Base-by-base conservation (phyloP, 495 filamentous ascomycete species). In the Parathielavia appendiculata region DNA sequence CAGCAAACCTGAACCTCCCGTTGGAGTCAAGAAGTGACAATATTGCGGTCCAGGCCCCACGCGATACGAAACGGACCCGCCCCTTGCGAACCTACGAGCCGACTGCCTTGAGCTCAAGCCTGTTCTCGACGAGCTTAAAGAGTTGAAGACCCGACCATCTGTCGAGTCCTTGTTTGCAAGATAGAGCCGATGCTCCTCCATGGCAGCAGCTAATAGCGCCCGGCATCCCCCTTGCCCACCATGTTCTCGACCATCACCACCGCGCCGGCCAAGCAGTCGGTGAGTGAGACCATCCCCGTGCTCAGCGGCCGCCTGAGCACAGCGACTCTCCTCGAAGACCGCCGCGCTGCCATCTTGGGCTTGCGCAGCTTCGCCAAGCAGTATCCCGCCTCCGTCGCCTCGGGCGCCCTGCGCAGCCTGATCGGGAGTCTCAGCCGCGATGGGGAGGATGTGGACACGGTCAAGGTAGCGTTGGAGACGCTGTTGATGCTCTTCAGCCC, bases 381-480 rank as follows among this genome's bases (percentile, higher is more conserved):
- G 53, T 97, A 92, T 67, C 95, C 95, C 35, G 93, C 95, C 22
- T 92, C 90, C 12, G 93, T 98, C n/a, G 91, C 93, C 12, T 96
- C 91, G 0, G 92, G 90, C 43, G 87, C 90, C 22, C 76, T 98
- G 30, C 83, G 91, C 57, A 88, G 86, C 55, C 79, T 98, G 59
- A 97, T 98, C 63, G 83, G 80, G 43, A 89, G 89, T 63, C 75
- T 98, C 50, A 83, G 81, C 54, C 89, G 89, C 71, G 93, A 97
- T 79, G 83, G 83, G 23, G 91, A 96, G 69, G 93, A 98, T 85
- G 89, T 95, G 62, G 93, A 98, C 72, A 97, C 93, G 20, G 86
- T 90, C 66, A 96, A 96, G 73, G 84, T 95, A 57, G 88, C 93
- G 57, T 76, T 98, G 61, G 93, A 98, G 80, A 97, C 93, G 49